Evolutionary conservation across 805 yeast genomes (phyloP), one percentile per base, ranked within the genome.

Genomic region (Priceomyces carsonii): DNA sequence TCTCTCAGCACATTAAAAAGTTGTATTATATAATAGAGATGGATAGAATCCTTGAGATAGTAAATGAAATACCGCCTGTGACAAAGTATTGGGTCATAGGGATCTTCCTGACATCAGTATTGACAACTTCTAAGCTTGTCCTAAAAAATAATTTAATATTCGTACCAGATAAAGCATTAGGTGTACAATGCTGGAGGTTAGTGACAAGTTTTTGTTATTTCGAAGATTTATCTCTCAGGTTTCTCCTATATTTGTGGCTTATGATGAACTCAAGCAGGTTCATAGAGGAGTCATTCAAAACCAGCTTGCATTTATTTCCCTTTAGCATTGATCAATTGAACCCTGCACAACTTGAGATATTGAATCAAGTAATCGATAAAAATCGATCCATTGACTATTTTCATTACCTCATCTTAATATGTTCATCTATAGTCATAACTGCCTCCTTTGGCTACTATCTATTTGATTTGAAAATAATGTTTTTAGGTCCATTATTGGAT

Each of bases 161-260:
- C 40, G 19, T 43, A 2, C 63, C 66, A 1, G 57, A 53, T 14
- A 51, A 50, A 42, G 50, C 59, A 8, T 44, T 61, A 18, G 20
- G 44, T 17, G 34, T 34, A n/a, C 63, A 67, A 46, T 65, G 62
- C 6, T 66, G 71, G 72, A 44, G 71, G 24, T 35, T 64, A 9
- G 13, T 62, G 10, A 57, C 70, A 9, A 47, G 64, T 10, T 66
- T 65, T 44, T 56, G 57, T 40, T 57, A 49, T 29, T 54, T 59
- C 33, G 67, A 59, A 4, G 55, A 50, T 21, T 42, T 60, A 13
- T 46, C 50, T 26, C 15, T 57, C 26, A 38, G 44, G 12, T 42
- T 57, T 26, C n/a, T 58, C 10, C 44, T 59, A 15, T 34, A 36
- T 13, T 19, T 59, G 8, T 44, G 41, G 37, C 43, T 52, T 19